phyloP scores from a whole-genome alignment of 192 early-diverging fungal species.

The Backusella sp. region DNA sequence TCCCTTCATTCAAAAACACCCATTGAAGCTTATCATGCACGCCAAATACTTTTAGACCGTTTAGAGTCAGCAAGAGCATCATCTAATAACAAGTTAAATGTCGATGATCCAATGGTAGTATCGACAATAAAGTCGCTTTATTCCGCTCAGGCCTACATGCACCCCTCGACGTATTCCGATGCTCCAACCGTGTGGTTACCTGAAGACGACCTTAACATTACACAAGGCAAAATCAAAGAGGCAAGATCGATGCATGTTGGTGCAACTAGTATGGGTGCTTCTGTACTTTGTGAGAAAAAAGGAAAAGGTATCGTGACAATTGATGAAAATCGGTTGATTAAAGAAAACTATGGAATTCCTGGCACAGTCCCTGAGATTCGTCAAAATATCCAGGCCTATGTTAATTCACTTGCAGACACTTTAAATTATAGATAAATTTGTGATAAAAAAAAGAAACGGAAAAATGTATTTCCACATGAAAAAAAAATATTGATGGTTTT shows the following conservation, averaged over 20 bases:
- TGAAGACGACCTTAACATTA: slow-evolving; percentile 40
- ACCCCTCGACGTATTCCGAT: slow-evolving; percentile 37
- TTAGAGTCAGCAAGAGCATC: not conserved
- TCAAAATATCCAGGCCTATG: not conserved
- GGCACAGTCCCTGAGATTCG: not conserved
- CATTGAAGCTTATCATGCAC: slow-evolving; percentile 7
- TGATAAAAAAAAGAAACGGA: not conserved
- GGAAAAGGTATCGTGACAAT: slow-evolving; percentile 20
- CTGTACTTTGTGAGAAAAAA: slow-evolving; percentile 10
- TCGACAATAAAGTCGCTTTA: slow-evolving; percentile 7
- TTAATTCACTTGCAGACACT: not conserved
- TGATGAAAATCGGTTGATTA: slow-evolving; percentile 22
- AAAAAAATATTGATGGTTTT: no score
- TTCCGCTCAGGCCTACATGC: slow-evolving; percentile 40
- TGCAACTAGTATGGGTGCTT: slow-evolving; percentile 33
- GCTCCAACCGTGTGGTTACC: slow-evolving; percentile 51
- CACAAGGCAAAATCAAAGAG: slow-evolving; percentile 35
- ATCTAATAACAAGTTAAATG: not conserved
- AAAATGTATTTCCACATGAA: not conserved
- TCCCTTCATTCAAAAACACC: not conserved
- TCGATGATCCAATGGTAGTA: not conserved
- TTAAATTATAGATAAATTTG: not conserved
- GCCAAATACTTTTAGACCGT: not conserved
- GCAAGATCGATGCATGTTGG: slow-evolving; percentile 27
- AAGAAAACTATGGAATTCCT: slow-evolving; percentile 21